Percentiles rank a stretch among this genome's conserved stretches.
Evolutionary conservation across 805 yeast genomes (phyloP).

Genomic region (Brettanomyces naardenensis): DNA sequence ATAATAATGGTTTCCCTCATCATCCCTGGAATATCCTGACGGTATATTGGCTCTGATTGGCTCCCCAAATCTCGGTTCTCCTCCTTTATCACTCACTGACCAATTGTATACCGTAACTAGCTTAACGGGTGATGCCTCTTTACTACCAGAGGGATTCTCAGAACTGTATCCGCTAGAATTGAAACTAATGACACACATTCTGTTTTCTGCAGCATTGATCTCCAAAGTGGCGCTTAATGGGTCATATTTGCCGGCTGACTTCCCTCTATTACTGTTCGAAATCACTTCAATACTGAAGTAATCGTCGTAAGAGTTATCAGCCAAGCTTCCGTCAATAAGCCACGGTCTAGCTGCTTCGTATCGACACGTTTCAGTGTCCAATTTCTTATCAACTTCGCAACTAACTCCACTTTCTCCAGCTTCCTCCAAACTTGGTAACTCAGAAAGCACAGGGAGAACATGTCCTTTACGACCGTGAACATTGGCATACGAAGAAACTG

Average conservation of each 20-base stretch:
- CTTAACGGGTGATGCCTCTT: conserved; percentile 52
- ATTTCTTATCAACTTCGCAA: background rate
- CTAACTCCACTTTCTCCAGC: conserved; percentile 16
- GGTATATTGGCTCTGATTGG: conserved; percentile 23
- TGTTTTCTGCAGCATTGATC: conserved; percentile 50
- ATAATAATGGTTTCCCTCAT: conserved; percentile 29
- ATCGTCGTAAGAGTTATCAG: conserved; percentile 29
- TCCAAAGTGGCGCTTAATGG: conserved; percentile 57
- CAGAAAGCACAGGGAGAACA: conserved; percentile 39
- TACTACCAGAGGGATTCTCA: conserved; percentile 21
- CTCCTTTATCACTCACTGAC: conserved; percentile 7
- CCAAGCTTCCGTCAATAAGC: conserved; percentile 30
- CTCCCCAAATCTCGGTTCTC: conserved; percentile 2
- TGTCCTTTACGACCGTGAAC: conserved; percentile 46
- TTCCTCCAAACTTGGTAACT: conserved; percentile 56
- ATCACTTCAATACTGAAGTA: conserved; percentile 45
- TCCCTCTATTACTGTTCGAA: conserved; percentile 34
- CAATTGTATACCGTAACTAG: conserved; percentile 46
- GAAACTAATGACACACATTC: conserved; percentile 59
- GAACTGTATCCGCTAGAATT: conserved; percentile 37
- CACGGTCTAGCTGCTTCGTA: conserved; percentile 45
- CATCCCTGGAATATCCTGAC: conserved; percentile 36
- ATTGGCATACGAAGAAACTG: conserved; percentile 37
- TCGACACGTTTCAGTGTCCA: conserved; percentile 44
- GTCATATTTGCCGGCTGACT: conserved; percentile 35